Conservation (phyloP, 306 rosid genomes). For the Medicago arabica region DNA sequence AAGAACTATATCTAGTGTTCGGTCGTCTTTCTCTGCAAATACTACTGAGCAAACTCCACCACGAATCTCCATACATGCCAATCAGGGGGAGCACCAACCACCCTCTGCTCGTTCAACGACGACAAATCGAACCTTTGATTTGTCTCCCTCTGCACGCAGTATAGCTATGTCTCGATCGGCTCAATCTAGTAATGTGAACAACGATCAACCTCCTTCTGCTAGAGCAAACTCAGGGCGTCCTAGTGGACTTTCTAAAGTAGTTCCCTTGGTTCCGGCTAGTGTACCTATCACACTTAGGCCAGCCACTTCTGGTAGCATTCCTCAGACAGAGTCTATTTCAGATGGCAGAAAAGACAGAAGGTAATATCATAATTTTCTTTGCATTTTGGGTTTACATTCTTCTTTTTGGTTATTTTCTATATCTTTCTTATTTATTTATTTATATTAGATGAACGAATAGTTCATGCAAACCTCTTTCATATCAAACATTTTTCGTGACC, state of each 20-base stretch:
- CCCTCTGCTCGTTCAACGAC: constrained; percentile 50
- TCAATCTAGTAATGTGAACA: constrained; percentile 36
- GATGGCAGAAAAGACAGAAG: constrained; percentile 70
- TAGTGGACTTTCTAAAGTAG: constrained; percentile 56
- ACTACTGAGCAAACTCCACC: constrained; percentile 57
- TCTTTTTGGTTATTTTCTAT: constrained; percentile 28
- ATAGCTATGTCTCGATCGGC: constrained; percentile 44
- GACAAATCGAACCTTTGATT: constrained; percentile 50
- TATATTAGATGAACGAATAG: neutral
- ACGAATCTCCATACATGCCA: constrained; percentile 49
- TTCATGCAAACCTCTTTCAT: neutral
- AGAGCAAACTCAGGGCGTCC: constrained; percentile 61
- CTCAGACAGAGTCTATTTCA: constrained; percentile 45
- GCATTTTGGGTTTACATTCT: neutral
- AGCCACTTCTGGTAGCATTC: constrained; percentile 40
- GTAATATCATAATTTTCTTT: constrained; percentile 37
- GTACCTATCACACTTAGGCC: constrained; percentile 79
- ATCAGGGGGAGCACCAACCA: constrained; percentile 49
- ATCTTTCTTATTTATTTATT: constrained; percentile 6
- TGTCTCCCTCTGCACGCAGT: constrained; percentile 62
- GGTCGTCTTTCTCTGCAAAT: constrained; percentile 42
- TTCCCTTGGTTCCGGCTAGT: constrained; percentile 72
- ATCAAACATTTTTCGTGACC: constrained; percentile 24
- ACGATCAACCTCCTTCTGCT: constrained; percentile 68
- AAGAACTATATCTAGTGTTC: constrained; percentile 42